Conservation (phyloP, 768 basidiomycete genomes). For the Calocera cornea region DNA sequence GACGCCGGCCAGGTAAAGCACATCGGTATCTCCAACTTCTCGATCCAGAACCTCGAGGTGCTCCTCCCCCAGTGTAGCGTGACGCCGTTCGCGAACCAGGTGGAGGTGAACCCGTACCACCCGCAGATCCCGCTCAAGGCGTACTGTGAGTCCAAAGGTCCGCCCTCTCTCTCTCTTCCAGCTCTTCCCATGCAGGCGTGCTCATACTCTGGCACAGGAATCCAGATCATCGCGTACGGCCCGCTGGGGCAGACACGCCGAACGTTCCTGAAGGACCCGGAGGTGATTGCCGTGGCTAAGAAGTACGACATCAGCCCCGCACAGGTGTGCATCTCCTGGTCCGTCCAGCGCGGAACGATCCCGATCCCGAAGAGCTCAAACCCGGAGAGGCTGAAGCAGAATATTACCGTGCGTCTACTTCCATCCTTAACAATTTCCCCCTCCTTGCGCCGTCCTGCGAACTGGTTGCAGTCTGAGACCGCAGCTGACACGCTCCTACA, state of each 20-base stretch:
- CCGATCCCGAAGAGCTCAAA: constrained; percentile 16
- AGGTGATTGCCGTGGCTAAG: constrained; percentile 9
- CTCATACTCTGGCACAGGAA: background rate
- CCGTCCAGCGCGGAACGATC: constrained; percentile 16
- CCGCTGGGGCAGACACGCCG: background rate
- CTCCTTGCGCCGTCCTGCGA: background rate
- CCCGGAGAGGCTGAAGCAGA: constrained; percentile 5
- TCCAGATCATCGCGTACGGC: constrained; percentile 1
- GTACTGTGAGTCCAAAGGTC: constrained; percentile 14
- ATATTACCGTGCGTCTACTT: constrained; percentile 11
- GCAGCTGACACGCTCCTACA: background rate
- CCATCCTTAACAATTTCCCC: background rate
- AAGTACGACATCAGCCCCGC: constrained; percentile 9
- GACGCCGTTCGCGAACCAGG: constrained; percentile 62
- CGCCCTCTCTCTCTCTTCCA: constrained; percentile 12
- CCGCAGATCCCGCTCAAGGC: constrained; percentile 10
- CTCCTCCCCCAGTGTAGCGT: constrained; percentile 54
- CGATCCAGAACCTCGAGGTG: constrained; percentile 50
- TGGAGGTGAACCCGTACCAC: constrained; percentile 20
- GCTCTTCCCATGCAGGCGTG: background rate
- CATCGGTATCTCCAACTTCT: constrained; percentile 71
- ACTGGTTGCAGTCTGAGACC: no score
- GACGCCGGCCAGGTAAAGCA: constrained; percentile 16
- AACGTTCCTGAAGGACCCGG: constrained; percentile 9
- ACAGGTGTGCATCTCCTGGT: constrained; percentile 7